Evolutionary conservation across 441 rosid genomes (phyloP).

Genomic region (Dalechampia spathulata): DNA sequence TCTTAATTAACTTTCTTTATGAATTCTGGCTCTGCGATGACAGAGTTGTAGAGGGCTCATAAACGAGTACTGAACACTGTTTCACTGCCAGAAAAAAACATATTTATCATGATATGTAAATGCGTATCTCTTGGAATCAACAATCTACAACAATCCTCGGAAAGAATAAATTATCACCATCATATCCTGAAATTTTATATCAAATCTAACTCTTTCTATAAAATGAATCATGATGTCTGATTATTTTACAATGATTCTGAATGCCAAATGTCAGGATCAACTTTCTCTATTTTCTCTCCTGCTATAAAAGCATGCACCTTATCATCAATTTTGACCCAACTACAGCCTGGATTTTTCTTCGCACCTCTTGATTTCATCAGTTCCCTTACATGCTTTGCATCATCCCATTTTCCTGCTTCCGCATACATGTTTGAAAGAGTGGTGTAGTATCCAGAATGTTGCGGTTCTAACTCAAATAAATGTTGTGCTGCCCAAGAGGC

Average conservation of each 20-base stretch:
- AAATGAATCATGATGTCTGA: background rate
- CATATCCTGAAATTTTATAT: background rate
- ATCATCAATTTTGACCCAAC: conserved; percentile 64
- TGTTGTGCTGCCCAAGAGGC: conserved; percentile 68
- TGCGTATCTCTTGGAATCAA: no score
- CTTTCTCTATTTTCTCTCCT: conserved; percentile 42
- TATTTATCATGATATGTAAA: no score
- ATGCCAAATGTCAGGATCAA: conserved; percentile 14
- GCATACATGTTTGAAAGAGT: conserved; percentile 69
- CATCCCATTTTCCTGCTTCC: conserved; percentile 79
- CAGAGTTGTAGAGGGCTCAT: no score
- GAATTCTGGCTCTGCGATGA: no score
- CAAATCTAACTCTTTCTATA: background rate
- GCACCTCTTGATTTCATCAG: conserved; percentile 69
- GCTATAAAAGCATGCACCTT: conserved; percentile 57
- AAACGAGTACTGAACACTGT: no score
- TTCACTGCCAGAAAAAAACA: no score
- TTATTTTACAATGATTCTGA: conserved; percentile 8
- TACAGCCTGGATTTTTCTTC: conserved; percentile 80
- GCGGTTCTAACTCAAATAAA: conserved; percentile 65
- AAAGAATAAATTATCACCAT: background rate
- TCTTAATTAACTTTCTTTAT: no score
- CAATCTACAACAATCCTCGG: background rate
- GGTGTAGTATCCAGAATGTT: conserved; percentile 76
- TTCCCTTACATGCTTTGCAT: conserved; percentile 58